Evolutionary conservation across 805 yeast species (phyloP).

Genomic region (Candida montana): DNA sequence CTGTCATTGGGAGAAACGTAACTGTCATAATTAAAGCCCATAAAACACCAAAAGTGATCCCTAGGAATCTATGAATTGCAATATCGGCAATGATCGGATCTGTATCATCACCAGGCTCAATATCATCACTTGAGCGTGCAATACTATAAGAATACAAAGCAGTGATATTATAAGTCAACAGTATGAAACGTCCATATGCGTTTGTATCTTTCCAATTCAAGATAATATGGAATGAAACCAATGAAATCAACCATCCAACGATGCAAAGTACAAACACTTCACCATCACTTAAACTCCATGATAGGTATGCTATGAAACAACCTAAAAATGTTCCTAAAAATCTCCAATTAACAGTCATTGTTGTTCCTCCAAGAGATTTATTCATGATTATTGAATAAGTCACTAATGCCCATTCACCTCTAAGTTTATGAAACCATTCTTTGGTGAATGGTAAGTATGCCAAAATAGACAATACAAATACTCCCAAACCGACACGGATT

Average conservation of each 20-base stretch:
- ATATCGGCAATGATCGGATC: slow-evolving; percentile 65
- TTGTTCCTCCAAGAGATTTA: slow-evolving; percentile 79
- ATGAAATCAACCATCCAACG: slow-evolving; percentile 36
- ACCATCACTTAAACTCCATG: slow-evolving; percentile 57
- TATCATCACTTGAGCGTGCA: slow-evolving; percentile 46
- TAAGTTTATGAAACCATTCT: slow-evolving; percentile 52
- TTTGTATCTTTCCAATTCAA: slow-evolving; percentile 56
- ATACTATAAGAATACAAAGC: slow-evolving; percentile 71
- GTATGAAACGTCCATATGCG: slow-evolving; percentile 63
- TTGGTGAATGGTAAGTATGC: slow-evolving; percentile 60
- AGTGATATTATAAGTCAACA: slow-evolving; percentile 73
- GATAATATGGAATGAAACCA: slow-evolving; percentile 47
- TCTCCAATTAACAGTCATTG: slow-evolving; percentile 71
- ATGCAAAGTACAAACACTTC: slow-evolving; percentile 47
- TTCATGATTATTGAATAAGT: slow-evolving; percentile 81
- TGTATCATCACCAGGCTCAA: slow-evolving; percentile 65
- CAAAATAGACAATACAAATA: slow-evolving; percentile 56
- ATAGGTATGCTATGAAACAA: slow-evolving; percentile 51
- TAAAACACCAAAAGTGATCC: slow-evolving; percentile 66
- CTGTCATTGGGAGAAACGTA: slow-evolving; percentile 67
- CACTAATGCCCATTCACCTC: slow-evolving; percentile 84
- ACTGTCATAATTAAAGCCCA: slow-evolving; percentile 74
- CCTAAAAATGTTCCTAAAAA: slow-evolving; percentile 74
- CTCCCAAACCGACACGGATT: slow-evolving; percentile 73
- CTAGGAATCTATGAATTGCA: slow-evolving; percentile 71